These are phyloP conservation scores for Saccharomycopsis fibuligera DNA, from an alignment of 805 yeast genomes.

Conservation along the genomic window DNA sequence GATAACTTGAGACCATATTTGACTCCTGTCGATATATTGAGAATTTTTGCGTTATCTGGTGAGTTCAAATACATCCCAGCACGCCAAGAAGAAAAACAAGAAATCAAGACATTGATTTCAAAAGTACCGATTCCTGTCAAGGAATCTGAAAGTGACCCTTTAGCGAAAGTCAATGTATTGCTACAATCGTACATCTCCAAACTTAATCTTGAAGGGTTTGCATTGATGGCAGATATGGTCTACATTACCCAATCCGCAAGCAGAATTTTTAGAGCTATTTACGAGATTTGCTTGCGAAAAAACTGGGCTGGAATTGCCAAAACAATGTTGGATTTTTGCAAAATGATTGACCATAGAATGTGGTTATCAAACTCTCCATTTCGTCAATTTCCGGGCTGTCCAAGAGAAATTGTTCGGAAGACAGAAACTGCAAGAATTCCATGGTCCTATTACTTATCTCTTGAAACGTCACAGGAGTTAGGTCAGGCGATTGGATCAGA, in stretches of 20 bases:
- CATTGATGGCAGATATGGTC: slow-evolving; percentile 87
- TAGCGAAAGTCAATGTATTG: slow-evolving; percentile 72
- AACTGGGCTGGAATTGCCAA: slow-evolving; percentile 66
- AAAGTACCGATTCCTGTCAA: slow-evolving; percentile 82
- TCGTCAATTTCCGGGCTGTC: slow-evolving; percentile 72
- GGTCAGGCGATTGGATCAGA: slow-evolving; percentile 76
- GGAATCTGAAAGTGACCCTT: slow-evolving; percentile 61
- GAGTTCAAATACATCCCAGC: slow-evolving; percentile 83
- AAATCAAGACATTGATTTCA: slow-evolving; percentile 60
- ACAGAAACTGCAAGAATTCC: slow-evolving; percentile 80
- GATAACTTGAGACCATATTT: slow-evolving; percentile 57
- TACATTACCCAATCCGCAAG: slow-evolving; percentile 92
- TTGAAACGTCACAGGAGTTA: slow-evolving; percentile 65
- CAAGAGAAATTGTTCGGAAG: slow-evolving; percentile 60
- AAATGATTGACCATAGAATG: slow-evolving; percentile 71
- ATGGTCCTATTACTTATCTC: slow-evolving; percentile 67
- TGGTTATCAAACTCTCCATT: slow-evolving; percentile 87
- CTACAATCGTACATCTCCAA: slow-evolving; percentile 84
- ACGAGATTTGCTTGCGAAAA: slow-evolving; percentile 65
- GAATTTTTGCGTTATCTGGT: slow-evolving; percentile 71
- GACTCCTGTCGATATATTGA: slow-evolving; percentile 65
- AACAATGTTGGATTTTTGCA: slow-evolving; percentile 55
- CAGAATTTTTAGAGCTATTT: slow-evolving; percentile 77
- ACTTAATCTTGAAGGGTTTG: slow-evolving; percentile 76
- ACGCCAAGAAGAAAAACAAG: slow-evolving; percentile 78